Evolutionary conservation across 192 early-diverging fungal genomes (phyloP).

Genomic region (Diversispora epigaea): DNA sequence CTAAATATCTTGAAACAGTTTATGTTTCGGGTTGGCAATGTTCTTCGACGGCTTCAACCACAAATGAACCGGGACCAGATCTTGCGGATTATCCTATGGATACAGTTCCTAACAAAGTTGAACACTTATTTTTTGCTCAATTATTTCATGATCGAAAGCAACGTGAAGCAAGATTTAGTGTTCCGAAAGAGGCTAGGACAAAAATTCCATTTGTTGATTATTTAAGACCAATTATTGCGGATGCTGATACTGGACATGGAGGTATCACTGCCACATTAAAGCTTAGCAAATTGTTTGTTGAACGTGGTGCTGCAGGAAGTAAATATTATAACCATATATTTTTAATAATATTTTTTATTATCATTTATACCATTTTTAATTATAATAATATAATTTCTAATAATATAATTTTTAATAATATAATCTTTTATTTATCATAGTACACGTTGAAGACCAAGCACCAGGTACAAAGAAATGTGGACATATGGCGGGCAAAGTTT

Average conservation of each 20-base stretch:
- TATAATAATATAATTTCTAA: too few relatives aligned
- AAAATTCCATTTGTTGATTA: conserved; percentile 79
- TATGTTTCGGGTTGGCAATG: conserved; percentile 96
- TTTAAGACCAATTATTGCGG: conserved; percentile 93
- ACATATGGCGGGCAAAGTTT: conserved; percentile 98
- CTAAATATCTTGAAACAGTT: conserved; percentile 70
- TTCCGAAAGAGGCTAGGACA: conserved; percentile 65
- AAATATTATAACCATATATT: not conserved
- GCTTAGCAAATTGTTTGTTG: conserved; percentile 31
- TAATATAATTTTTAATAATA: not conserved
- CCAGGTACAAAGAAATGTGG: conserved; percentile 98
- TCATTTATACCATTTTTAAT: too few relatives aligned
- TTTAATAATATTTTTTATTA: not conserved
- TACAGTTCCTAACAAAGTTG: conserved; percentile 97
- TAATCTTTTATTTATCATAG: not conserved
- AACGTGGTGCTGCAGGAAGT: conserved; percentile 32
- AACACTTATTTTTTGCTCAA: conserved; percentile 96
- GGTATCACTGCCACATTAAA: conserved; percentile 81
- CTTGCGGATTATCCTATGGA: conserved; percentile 99
- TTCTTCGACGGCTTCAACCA: conserved; percentile 73
- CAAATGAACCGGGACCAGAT: conserved; percentile 63
- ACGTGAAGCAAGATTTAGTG: conserved; percentile 79
- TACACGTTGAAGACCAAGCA: conserved; percentile 38
- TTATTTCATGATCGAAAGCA: conserved; percentile 97
- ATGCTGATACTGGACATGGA: conserved; percentile 97